Base-by-base conservation (phyloP, 257 asterid species). In the Gynochthodes officinalis region DNA sequence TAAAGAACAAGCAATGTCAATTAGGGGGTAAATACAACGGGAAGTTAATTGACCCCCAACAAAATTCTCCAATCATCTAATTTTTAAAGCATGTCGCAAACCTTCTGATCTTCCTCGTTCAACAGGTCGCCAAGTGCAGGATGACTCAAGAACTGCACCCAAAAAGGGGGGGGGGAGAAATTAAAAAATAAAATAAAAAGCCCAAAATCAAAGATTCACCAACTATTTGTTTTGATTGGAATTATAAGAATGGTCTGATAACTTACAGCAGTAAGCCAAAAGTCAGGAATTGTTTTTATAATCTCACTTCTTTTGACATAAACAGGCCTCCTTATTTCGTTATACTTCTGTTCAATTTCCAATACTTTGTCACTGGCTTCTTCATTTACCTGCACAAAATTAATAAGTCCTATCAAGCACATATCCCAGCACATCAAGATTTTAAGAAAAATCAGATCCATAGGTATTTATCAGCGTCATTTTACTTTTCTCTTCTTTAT, bases 211-310 rank as follows among this genome's bases (percentile, higher is more conserved):
- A 71, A 27, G 21, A 54, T 64, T 72, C 58, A 49, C 40, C 66
- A n/a, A 72, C 40, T 44, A 62, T 32, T 64, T 35, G 28, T 30
- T 40, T 71, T 71, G 46, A 74, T 46, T 35, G 71, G 71, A 37
- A 77, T 33, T 25, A 46, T 46, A 48, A 75, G 58, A 66, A 60
- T 49, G 67, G 49, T 12, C 64, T 35, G 62, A 39, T 13, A 52
- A 82, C 87, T 82, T 78, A 86, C 91, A 12, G 82, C 80, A 69
- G 83, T 82, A 70, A 80, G 69, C 95, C 91, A 88, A 72, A 88
- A 88, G 80, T 83, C 80, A 10, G 91, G 90, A 37, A 86, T 88
- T 8, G 79, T 33, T 40, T 73, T 84, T 50, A 86, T 79, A 35
- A 86, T 70, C 67, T 77, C 78, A 68, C 69, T 80, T 69, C 95